Base-by-base conservation (phyloP, 495 filamentous ascomycete species). In the Aspergillus homomorphus region DNA sequence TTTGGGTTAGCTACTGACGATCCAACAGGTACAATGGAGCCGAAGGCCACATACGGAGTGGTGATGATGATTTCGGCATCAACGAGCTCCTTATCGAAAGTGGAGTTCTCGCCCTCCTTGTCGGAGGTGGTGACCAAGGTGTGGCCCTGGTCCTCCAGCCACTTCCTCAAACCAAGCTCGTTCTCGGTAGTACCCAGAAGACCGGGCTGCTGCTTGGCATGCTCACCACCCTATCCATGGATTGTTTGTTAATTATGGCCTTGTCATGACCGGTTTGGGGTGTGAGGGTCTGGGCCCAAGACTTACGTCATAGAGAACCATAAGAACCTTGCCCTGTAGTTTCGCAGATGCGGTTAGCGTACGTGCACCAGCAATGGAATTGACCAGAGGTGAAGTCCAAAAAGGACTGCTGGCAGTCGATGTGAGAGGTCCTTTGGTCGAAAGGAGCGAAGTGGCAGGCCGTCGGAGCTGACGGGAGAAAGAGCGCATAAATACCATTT, bases 11-110 rank as follows among this genome's bases (percentile, higher is more conserved):
- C 48, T 22, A n/a, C 24, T 3, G 46, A 24, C 1, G 15, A 22
- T 14, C n/a, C 24, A 20, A 49, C 20, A n/a, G 19, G 4, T 0
- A 43, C 0, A 22, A 3, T 10, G 3, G 16, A 18, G 15, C 24
- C 6, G 43, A 18, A 6, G 33, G 19, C 22, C 26, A 82, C 90
- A 66, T 80, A 96, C 91, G 93, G 94, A 51, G 94, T 98, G 63
- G 94, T 98, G 78, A 98, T 97, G 83, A 98, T 97, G 72, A 98
- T 84, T 73, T 98, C 94, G 57, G 94, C 91, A 71, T 98, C 94
- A 49, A 93, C 92, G 22, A 98, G 82, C 76, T 98, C 90, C 78
- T 90, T 82, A 76, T 98, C 94, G 71, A 98, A 97, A 59, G 78
- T 88, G 52, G 93, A 97, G 84, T 90, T 84, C 77, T 89, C 87